These are phyloP conservation scores for Rugonectria rugulosa DNA, from an alignment of 2,329 filamentous ascomycete species.

Conservation along the genomic window DNA sequence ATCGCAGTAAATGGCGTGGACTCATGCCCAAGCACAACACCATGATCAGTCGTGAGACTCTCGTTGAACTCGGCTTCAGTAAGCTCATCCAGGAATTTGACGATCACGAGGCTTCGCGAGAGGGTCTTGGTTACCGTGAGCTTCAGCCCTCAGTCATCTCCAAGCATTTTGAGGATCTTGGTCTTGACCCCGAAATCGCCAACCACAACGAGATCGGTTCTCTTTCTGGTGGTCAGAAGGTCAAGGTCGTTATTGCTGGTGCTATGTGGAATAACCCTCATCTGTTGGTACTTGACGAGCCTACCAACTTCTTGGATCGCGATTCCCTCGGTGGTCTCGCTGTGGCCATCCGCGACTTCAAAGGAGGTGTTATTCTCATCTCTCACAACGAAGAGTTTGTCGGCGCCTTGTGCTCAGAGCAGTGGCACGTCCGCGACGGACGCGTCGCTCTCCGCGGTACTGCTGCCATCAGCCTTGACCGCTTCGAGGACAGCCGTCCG, in stretches of 20 bases:
- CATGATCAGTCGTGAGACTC: conserved; percentile 91
- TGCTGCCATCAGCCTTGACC: conserved; percentile 75
- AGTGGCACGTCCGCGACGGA: conserved; percentile 93
- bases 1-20: conserved; percentile 80
- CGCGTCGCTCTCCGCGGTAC: conserved; percentile 85
- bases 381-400: conserved; percentile 99
- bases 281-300: conserved; percentile 95
- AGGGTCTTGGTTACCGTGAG: conserved; percentile 94
- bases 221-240: conserved; percentile 95
- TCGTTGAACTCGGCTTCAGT: conserved; percentile 83
- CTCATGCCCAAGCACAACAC: conserved; percentile 93
- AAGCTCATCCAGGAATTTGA: conserved; percentile 98
- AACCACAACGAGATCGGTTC: conserved; percentile 99
- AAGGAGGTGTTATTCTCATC: conserved; percentile 98
- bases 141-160: conserved; percentile 93
- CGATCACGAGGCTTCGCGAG: conserved; percentile 97
- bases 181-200: conserved; percentile 95
- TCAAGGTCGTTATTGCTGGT: conserved; percentile 96
- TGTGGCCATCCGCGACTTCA: conserved; percentile 98
- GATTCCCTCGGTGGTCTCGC: conserved; percentile 96
- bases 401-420: conserved; percentile 91
- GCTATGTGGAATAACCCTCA: conserved; percentile 99
- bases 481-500: conserved; percentile 84
- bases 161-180: conserved; percentile 97
- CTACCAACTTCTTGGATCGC: conserved; percentile 98